phyloP scores from a whole-genome alignment of 805 yeast genomes.

The Ogataea corticis region DNA sequence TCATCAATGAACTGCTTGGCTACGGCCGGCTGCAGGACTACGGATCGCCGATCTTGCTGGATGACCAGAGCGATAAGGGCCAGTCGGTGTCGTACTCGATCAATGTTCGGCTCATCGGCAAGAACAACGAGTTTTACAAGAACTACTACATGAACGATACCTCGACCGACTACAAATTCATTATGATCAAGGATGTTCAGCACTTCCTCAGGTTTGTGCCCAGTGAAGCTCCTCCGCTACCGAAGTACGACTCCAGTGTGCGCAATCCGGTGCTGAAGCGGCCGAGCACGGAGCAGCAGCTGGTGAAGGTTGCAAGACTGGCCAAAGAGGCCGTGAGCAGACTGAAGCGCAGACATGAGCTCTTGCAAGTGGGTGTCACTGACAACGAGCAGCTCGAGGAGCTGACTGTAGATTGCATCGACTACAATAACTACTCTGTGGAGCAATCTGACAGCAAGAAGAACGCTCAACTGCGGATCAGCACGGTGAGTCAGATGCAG shows the following conservation, averaged over 20 bases:
- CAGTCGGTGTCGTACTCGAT: slow-evolving; percentile 49
- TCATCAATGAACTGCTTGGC: slow-evolving; percentile 45
- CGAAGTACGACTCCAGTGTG: slow-evolving; percentile 14
- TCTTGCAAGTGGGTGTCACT: slow-evolving; percentile 22
- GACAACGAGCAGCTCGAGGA: slow-evolving; percentile 19
- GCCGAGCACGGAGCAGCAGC: slow-evolving; percentile 19
- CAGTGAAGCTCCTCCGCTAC: slow-evolving; percentile 19
- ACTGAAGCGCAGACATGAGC: slow-evolving; percentile 16
- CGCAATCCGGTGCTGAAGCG: background rate
- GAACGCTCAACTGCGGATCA: slow-evolving; percentile 16
- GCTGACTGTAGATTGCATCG: slow-evolving; percentile 17
- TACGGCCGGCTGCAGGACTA: slow-evolving; percentile 50
- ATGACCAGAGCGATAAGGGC: slow-evolving; percentile 46
- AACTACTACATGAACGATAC: slow-evolving; percentile 9
- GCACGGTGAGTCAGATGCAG: slow-evolving; percentile 8
- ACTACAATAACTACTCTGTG: slow-evolving; percentile 12
- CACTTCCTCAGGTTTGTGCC: slow-evolving; percentile 24
- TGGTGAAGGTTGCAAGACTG: slow-evolving; percentile 16
- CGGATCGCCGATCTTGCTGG: slow-evolving; percentile 54
- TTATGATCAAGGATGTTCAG: slow-evolving; percentile 24
- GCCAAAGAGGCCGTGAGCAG: slow-evolving; percentile 16
- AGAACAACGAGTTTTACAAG: slow-evolving; percentile 16
- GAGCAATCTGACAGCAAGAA: slow-evolving; percentile 17
- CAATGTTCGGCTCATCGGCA: slow-evolving; percentile 53
- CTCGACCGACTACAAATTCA: slow-evolving; percentile 14